phyloP scores from a whole-genome alignment of 345 rosid genomes.

The Murraya paniculata region DNA sequence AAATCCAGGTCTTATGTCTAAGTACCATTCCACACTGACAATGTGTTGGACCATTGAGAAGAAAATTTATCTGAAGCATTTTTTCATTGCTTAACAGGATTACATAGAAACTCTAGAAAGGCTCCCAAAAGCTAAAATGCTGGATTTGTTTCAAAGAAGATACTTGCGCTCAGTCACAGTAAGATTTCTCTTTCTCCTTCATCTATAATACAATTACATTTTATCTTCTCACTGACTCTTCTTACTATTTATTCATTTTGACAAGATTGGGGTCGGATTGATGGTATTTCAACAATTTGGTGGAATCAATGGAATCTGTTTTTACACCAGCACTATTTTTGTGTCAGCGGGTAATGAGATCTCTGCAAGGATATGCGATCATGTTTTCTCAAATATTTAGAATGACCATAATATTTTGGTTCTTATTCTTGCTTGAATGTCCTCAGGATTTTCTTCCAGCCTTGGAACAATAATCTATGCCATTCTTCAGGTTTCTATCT shows the following conservation, averaged over 20 bases:
- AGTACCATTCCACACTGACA: not conserved
- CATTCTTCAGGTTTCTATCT: slow-evolving; percentile 63
- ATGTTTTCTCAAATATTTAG: no score
- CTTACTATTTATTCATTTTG: not conserved
- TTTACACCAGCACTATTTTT: slow-evolving; percentile 68
- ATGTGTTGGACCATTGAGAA: not conserved
- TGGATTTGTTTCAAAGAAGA: slow-evolving; percentile 75
- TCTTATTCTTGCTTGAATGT: slow-evolving; percentile 11
- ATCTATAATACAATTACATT: not conserved
- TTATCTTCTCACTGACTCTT: not conserved
- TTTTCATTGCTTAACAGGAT: slow-evolving; percentile 46
- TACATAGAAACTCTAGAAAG: slow-evolving; percentile 64
- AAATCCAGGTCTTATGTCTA: slow-evolving; percentile 56
- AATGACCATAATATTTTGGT: not conserved
- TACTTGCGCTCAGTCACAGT: slow-evolving; percentile 69
- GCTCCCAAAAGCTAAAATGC: slow-evolving; percentile 67
- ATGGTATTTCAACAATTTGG: slow-evolving; percentile 94
- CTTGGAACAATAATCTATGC: slow-evolving; percentile 82
- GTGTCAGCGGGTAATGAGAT: slow-evolving; percentile 67
- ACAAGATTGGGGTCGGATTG: slow-evolving; percentile 87
- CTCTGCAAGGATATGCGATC: no score
- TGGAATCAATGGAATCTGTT: slow-evolving; percentile 88
- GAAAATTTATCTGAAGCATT: not conserved
- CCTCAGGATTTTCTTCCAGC: slow-evolving; percentile 63
- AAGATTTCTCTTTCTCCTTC: slow-evolving; percentile 9